A percentile compares a stretch with the other conserved stretches of the same genome.
These are phyloP conservation scores for Hylodesmum podocarpum DNA, from an alignment of 306 rosid species.

Conservation along the genomic window DNA sequence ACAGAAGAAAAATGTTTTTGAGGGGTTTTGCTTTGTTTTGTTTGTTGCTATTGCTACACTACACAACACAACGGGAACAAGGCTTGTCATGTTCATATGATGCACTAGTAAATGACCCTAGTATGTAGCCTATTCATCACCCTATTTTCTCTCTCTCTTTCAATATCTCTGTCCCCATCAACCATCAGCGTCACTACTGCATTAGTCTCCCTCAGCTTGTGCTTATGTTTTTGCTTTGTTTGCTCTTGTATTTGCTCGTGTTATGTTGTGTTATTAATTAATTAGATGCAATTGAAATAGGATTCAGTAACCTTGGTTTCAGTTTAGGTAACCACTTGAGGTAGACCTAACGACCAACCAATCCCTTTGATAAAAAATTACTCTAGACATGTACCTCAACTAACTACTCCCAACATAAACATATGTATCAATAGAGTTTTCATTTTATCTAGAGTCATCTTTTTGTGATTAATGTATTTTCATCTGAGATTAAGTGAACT, in stretches of 20 bases:
- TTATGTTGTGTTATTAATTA: neutral
- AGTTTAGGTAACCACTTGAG: slow-evolving; percentile 57
- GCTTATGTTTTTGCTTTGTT: slow-evolving; percentile 9
- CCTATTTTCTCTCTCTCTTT: neutral
- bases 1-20: slow-evolving; percentile 7
- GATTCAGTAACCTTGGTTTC: slow-evolving; percentile 28
- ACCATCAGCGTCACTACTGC: slow-evolving; percentile 13
- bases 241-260: neutral
- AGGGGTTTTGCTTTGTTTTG: slow-evolving; percentile 19
- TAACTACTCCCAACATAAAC: neutral
- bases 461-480: neutral
- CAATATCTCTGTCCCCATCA: slow-evolving; percentile 13
- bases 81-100: slow-evolving; percentile 27
- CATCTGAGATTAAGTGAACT: neutral
- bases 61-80: slow-evolving; percentile 38
- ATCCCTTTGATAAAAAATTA: slow-evolving; percentile 13
- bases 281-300: neutral
- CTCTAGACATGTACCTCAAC: neutral
- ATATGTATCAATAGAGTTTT: neutral
- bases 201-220: slow-evolving; percentile 8
- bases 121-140: neutral
- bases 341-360: slow-evolving; percentile 49
- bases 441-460: neutral
- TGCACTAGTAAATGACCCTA: slow-evolving; percentile 29
- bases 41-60: slow-evolving; percentile 18